Evolutionary conservation across 2,329 filamentous ascomycete species (phyloP).

Genomic region (Leptographium lundbergii): DNA sequence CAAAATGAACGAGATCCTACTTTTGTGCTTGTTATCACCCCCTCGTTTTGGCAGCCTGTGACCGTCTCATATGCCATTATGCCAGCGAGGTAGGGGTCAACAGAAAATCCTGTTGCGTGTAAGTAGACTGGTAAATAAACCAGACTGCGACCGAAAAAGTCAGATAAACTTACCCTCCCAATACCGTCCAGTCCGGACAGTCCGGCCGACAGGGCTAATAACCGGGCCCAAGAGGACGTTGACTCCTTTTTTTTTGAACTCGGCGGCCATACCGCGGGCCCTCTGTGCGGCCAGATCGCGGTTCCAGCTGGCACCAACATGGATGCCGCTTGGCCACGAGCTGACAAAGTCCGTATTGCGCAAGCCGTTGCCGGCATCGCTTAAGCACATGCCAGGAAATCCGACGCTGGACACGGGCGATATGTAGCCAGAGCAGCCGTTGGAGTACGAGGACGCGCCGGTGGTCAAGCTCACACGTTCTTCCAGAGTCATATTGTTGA

Average conservation of each 20-base stretch:
- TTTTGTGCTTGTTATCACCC: slow-evolving; percentile 57
- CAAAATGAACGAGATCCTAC: slow-evolving; percentile 16
- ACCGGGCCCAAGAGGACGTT: slow-evolving; percentile 70
- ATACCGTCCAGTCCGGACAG: slow-evolving; percentile 49
- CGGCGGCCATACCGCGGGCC: slow-evolving; percentile 61
- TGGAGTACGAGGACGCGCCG: slow-evolving; percentile 46
- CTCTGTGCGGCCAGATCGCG: slow-evolving; percentile 54
- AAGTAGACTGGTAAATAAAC: not conserved
- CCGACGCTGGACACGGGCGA: slow-evolving; percentile 22
- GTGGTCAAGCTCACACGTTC: slow-evolving; percentile 72
- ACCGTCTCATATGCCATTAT: slow-evolving; percentile 40
- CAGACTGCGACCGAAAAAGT: not conserved
- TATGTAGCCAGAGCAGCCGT: slow-evolving; percentile 35
- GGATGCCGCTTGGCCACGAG: slow-evolving; percentile 18
- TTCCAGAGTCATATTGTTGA: slow-evolving; percentile 55
- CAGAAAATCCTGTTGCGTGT: slow-evolving; percentile 20
- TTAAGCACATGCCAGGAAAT: slow-evolving; percentile 32
- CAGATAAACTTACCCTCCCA: slow-evolving; percentile 30
- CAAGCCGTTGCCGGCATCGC: slow-evolving; percentile 31
- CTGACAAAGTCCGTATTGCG: slow-evolving; percentile 29
- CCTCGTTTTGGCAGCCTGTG: slow-evolving; percentile 54
- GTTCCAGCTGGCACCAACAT: slow-evolving; percentile 44
- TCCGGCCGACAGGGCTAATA: slow-evolving; percentile 50
- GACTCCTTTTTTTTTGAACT: slow-evolving; percentile 66
- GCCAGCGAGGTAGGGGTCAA: slow-evolving; percentile 51